A percentile compares a stretch with the other conserved stretches of the same genome.
phyloP scores from a whole-genome alignment of 768 basidiomycete genomes.

The Agrocybe chaxingu region DNA sequence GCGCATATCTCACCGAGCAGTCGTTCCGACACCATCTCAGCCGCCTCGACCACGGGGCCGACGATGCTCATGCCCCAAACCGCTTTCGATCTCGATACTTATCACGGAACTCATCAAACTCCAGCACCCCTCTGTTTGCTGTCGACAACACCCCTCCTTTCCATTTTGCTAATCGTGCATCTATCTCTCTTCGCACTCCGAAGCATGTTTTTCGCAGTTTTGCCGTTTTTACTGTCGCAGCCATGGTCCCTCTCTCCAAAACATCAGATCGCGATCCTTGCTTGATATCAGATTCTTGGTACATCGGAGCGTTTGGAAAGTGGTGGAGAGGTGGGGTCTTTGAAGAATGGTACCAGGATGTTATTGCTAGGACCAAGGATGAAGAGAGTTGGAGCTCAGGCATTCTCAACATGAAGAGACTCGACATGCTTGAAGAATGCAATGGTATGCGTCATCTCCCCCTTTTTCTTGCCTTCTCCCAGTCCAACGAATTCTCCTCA shows the following conservation, averaged over 20 bases:
- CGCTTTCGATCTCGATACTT: constrained; percentile 22
- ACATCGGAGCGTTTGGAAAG: constrained; percentile 84
- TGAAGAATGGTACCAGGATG: constrained; percentile 76
- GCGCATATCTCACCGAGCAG: constrained; percentile 93
- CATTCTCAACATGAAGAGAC: constrained; percentile 69
- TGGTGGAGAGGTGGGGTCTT: constrained; percentile 89
- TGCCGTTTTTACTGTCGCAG: constrained; percentile 84
- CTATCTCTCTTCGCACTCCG: constrained; percentile 90
- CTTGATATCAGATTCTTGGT: constrained; percentile 77
- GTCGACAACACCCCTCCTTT: constrained; percentile 49
- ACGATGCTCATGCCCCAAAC: constrained; percentile 40
- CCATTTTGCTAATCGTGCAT: constrained; percentile 90
- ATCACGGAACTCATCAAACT: constrained; percentile 24
- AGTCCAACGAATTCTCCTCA: constrained; percentile 15
- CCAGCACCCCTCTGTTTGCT: constrained; percentile 22
- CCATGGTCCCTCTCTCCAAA: constrained; percentile 55
- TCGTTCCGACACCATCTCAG: constrained; percentile 94
- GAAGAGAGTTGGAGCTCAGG: constrained; percentile 77
- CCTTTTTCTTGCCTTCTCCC: constrained; percentile 1
- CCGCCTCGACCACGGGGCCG: constrained; percentile 67
- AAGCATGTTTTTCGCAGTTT: constrained; percentile 84
- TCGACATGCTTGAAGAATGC: constrained; percentile 67
- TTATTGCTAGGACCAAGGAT: constrained; percentile 58
- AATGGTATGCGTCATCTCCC: constrained; percentile 43
- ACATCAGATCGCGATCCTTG: constrained; percentile 31